phyloP scores from a whole-genome alignment of 306 rosid genomes.

The Lathyrus sativus region DNA sequence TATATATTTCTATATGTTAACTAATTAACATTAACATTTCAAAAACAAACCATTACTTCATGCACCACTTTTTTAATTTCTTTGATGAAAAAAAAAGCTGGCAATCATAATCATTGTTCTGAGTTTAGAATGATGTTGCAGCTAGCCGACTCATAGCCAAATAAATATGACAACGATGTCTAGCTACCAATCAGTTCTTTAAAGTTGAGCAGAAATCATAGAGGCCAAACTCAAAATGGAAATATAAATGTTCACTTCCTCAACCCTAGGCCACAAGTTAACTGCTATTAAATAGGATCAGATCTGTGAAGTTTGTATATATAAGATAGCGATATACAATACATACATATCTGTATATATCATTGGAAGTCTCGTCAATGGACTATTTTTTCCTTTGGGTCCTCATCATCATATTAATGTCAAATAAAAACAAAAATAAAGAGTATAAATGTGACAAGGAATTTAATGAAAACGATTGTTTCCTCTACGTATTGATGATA shows the following conservation, averaged over 20 bases:
- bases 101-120: slow-evolving; percentile 32
- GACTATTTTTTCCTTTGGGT: slow-evolving; percentile 26
- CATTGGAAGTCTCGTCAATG: not conserved
- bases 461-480: slow-evolving; percentile 44
- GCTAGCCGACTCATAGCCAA: slow-evolving; percentile 24
- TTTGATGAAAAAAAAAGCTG: not conserved
- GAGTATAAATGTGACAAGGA: slow-evolving; percentile 40
- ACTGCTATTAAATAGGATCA: slow-evolving; percentile 1
- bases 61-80: not conserved
- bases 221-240: slow-evolving; percentile 23
- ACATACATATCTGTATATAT: slow-evolving; percentile 3
- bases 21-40: no score
- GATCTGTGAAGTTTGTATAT: not conserved
- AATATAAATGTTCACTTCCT: slow-evolving; percentile 15
- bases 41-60: not conserved
- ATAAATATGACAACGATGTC: slow-evolving; percentile 36
- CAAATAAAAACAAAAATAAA: slow-evolving; percentile 33
- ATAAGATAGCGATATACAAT: slow-evolving; percentile 8
- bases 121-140: slow-evolving; percentile 19
- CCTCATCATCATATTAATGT: slow-evolving; percentile 35
- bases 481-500: slow-evolving; percentile 14
- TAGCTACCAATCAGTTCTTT: slow-evolving; percentile 34
- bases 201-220: slow-evolving; percentile 5
- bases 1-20: no score
- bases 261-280: slow-evolving; percentile 30